Evolutionary conservation across 2,329 filamentous ascomycete species (phyloP).

Genomic region (Onygenales sp.): DNA sequence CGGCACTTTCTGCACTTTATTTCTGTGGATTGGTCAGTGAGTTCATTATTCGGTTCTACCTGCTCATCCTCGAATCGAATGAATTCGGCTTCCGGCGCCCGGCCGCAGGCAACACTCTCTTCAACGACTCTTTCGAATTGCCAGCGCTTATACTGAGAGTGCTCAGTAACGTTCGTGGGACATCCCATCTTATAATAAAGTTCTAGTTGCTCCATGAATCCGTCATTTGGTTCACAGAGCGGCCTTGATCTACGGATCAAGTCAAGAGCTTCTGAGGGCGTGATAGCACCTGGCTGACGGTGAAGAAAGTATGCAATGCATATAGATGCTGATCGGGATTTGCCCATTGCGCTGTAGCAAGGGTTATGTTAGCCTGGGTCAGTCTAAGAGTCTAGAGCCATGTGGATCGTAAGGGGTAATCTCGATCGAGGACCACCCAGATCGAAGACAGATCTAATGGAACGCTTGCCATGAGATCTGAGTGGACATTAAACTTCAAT

Average conservation of each 20-base stretch:
- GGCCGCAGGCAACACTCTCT: constrained; percentile 60
- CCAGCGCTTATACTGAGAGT: constrained; percentile 75
- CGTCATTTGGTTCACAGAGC: constrained; percentile 78
- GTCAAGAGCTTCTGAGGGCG: constrained; percentile 55
- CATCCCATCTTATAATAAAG: constrained; percentile 84
- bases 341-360: constrained; percentile 73
- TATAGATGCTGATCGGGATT: constrained; percentile 80
- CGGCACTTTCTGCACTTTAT: constrained; percentile 89
- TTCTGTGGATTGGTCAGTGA: constrained; percentile 36
- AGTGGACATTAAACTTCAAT: too few relatives aligned
- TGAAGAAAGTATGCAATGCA: constrained; percentile 77
- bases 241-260: constrained; percentile 61
- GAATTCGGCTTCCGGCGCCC: constrained; percentile 64
- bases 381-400: neutral
- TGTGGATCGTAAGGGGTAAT: neutral
- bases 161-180: constrained; percentile 56
- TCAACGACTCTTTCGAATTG: constrained; percentile 57
- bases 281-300: constrained; percentile 46
- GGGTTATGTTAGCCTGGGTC: neutral
- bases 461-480: too few relatives aligned
- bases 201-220: constrained; percentile 81
- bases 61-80: constrained; percentile 63
- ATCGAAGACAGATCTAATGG: too few relatives aligned
- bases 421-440: too few relatives aligned
- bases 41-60: constrained; percentile 9